phyloP scores from a whole-genome alignment of 2,329 filamentous ascomycete species.

The Aspergillus candidus region DNA sequence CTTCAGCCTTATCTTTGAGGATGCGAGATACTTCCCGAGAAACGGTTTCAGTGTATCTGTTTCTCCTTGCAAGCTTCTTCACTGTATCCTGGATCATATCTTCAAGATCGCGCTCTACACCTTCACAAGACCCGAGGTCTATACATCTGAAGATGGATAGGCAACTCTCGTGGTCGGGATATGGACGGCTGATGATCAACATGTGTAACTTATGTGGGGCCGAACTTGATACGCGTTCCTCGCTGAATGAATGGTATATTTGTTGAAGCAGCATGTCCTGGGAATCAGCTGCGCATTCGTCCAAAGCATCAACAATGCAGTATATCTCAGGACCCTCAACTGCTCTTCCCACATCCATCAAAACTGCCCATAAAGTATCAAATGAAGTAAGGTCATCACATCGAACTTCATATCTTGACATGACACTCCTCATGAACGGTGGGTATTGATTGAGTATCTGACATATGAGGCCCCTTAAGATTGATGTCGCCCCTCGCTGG shows the following conservation, averaged over 20 bases:
- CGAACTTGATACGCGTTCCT: not conserved
- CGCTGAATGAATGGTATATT: not conserved
- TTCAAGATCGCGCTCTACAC: too few relatives aligned
- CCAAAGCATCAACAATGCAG: conserved; percentile 16
- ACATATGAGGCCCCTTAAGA: conserved; percentile 11
- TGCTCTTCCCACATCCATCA: conserved; percentile 7
- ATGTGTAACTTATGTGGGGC: not conserved
- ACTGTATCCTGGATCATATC: too few relatives aligned
- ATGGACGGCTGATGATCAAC: too few relatives aligned
- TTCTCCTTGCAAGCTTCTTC: too few relatives aligned
- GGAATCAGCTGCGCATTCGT: conserved; percentile 12
- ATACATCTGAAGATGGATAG: too few relatives aligned
- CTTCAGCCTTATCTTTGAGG: too few relatives aligned
- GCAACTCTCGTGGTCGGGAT: too few relatives aligned
- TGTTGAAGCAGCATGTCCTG: conserved; percentile 8
- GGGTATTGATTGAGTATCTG: conserved; percentile 6
- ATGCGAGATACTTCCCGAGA: too few relatives aligned
- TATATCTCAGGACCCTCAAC: conserved; percentile 6
- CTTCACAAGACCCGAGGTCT: too few relatives aligned
- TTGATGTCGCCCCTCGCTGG: conserved; percentile 5
- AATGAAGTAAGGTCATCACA: conserved; percentile 4
- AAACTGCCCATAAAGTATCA: conserved; percentile 7
- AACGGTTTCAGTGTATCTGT: too few relatives aligned
- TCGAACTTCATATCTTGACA: conserved; percentile 6
- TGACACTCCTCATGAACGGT: conserved; percentile 3